Evolutionary conservation across 176 grass and related monocot species (phyloP), one percentile per base, ranked within the genome.

Genomic region (Oryza glaberrima): DNA sequence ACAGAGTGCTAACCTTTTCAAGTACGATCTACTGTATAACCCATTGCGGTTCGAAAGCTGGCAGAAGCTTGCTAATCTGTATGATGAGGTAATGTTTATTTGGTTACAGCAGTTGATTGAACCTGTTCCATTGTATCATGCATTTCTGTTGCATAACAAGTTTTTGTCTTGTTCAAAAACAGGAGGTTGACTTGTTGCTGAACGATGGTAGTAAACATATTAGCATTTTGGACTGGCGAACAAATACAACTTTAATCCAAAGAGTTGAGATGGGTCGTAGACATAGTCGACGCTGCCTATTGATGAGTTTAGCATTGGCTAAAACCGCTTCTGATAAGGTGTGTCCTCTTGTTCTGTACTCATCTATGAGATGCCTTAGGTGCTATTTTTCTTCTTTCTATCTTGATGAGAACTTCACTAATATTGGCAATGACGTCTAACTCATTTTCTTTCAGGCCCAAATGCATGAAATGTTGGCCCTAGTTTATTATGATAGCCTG

Each of bases 201-300:
- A 98, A 98, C 56, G 93, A 98, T 92, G 96, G 96, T 67, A 95
- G 93, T 86, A 98, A 98, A 64, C 96, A 98, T 87, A 98, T 98
- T 56, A 98, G 83, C 70, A 91, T 98, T 70, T 76, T 93, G 84
- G 96, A 98, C 87, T 98, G 96, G 96, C 88, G 75, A 82, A 95
- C 85, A 73, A 94, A 92, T 80, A 90, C 85, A 69, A 76, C 49
- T 94, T 78, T 98, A 71, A 87, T 67, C 79, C 90, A 88, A 90
- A 95, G 96, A 88, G 93, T 98, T 90, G 93, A 95, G 64, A 85
- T 76, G 76, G 96, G 93, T 72, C 93, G 93, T 81, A 93, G 89
- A 68, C 91, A 88, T 71, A 98, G 96, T 83, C 90, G 93, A 22
- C 89, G 93, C 35, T 90, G 91, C 89, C 84, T 98, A 78, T 78